A percentile compares a stretch with the other conserved stretches of the same genome.
These are phyloP conservation scores for Euphorbia tirucalli DNA, from an alignment of 345 rosid species.

Conservation along the genomic window DNA sequence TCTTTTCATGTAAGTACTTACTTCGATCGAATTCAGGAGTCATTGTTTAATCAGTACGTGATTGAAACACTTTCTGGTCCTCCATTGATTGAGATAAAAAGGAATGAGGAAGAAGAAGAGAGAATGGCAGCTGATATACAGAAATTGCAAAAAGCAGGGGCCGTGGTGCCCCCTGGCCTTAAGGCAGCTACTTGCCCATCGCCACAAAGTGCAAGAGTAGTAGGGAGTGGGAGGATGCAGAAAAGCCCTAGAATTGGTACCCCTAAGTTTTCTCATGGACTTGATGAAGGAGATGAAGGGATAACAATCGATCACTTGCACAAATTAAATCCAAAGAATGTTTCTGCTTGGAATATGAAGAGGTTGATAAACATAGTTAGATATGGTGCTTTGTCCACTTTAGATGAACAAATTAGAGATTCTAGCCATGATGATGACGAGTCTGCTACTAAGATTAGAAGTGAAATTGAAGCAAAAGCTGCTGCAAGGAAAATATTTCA, in stretches of 20 bases:
- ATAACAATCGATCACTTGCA: constrained; percentile 33
- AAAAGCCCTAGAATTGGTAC: constrained; percentile 28
- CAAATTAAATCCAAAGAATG: constrained; percentile 30
- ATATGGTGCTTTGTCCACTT: constrained; percentile 27
- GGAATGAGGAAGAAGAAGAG: constrained; percentile 26
- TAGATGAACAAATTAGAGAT: constrained; percentile 27
- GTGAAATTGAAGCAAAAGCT: constrained; percentile 33
- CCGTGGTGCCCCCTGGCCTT: constrained; percentile 21
- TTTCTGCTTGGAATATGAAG: constrained; percentile 41
- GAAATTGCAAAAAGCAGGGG: constrained; percentile 30
- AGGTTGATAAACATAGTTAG: constrained; percentile 33
- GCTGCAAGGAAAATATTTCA: constrained; percentile 34
- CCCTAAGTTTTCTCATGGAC: constrained; percentile 21
- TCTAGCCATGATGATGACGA: constrained; percentile 29
- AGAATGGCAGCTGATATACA: constrained; percentile 21
- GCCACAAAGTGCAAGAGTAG: constrained; percentile 5
- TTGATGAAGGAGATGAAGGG: constrained; percentile 23
- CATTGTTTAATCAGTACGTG: constrained; percentile 33
- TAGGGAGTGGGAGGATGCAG: constrained; percentile 28
- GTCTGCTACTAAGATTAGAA: constrained; percentile 28
- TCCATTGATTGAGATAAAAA: constrained; percentile 28
- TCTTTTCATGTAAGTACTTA: constrained; percentile 37
- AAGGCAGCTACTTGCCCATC: constrained; percentile 7
- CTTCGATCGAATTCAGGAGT: constrained; percentile 36
- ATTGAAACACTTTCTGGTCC: constrained; percentile 34